Base-by-base conservation (phyloP, 2,329 filamentous ascomycete genomes). In the Dothistroma pini region DNA sequence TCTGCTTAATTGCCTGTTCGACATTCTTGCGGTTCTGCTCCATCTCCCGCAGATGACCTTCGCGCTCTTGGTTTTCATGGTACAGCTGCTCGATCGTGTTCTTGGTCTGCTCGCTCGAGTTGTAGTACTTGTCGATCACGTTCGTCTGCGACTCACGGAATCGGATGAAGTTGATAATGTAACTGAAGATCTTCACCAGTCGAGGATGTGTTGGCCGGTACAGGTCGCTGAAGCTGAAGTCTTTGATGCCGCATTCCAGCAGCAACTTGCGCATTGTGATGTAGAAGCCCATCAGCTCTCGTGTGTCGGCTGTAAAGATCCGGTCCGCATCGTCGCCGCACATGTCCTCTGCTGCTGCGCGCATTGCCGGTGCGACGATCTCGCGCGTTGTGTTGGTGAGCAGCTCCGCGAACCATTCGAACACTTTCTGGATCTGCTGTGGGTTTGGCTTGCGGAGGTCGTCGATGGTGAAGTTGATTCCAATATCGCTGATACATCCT, bases 161-260 rank as follows among this genome's bases (percentile, higher is more conserved):
- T 57, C 95, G 88, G 68, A 97, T 93, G 77, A 99, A 99, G 78
- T 99, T 99, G 81, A 99, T 99, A 66, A 97, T 85, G 77, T 97
- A 97, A 66, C 91, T 96, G 75, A 99, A 95, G 71, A 97, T 96
- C 79, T 95, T 96, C 71, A 93, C 89, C 14, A 97, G 84, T 50
- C 95, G 89, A 60, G 91, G 89, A 73, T 96, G 90, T 1, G 91
- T 96, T 16, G 95, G 95, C 74, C 89, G 89, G 74, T 96, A 93
- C 6, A 99, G 81, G 75, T 99, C 95, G 62, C 88, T 87, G 77
- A 97, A 96, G 38, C 89, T 91, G 71, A 99, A 96, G 76, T 99
- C 95, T 63, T 88, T 88, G 69, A 99, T 90, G 52, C 92, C 92
- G 74, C 95, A 97, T 81, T 87, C 91, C 61, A 87, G 79, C 68